Percentiles rank a stretch among this genome's conserved stretches.
Conservation (phyloP, 768 basidiomycete genomes). For the Calvatia gigantea region DNA sequence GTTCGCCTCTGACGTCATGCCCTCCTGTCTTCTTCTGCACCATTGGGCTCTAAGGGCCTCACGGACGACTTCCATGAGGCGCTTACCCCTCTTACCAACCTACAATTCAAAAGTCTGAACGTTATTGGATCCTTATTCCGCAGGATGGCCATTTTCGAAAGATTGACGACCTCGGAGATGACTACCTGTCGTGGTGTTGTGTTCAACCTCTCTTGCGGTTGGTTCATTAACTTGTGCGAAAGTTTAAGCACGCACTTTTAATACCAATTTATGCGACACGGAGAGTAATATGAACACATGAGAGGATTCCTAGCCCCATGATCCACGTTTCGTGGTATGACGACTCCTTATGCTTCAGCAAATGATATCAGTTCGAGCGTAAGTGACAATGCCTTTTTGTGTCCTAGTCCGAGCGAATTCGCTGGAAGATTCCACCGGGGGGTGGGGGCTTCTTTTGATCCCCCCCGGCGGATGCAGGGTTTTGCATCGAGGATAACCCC, state of each 20-base stretch:
- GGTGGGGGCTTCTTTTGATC: neutral
- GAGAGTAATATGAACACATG: neutral
- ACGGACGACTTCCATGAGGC: neutral
- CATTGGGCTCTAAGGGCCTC: no score
- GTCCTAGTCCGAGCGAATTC: neutral
- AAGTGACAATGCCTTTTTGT: neutral
- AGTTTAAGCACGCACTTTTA: neutral
- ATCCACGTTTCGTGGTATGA: neutral
- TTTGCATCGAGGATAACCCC: neutral
- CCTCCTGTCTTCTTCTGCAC: no score
- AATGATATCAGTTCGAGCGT: no score
- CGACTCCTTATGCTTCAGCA: no score
- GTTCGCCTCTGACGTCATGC: slow-evolving; percentile 7
- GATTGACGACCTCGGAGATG: neutral
- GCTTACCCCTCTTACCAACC: neutral
- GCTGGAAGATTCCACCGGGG: neutral
- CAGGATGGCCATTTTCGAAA: neutral
- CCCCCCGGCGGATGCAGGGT: neutral
- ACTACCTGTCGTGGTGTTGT: neutral
- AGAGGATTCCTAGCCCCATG: neutral
- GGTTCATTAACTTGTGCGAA: neutral
- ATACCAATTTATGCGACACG: neutral
- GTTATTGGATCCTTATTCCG: no score
- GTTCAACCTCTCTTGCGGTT: neutral
- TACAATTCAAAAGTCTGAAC: no score